Percentiles rank a stretch among this genome's conserved stretches.
Conservation (phyloP, 306 rosid species). For the Comarum palustre region DNA sequence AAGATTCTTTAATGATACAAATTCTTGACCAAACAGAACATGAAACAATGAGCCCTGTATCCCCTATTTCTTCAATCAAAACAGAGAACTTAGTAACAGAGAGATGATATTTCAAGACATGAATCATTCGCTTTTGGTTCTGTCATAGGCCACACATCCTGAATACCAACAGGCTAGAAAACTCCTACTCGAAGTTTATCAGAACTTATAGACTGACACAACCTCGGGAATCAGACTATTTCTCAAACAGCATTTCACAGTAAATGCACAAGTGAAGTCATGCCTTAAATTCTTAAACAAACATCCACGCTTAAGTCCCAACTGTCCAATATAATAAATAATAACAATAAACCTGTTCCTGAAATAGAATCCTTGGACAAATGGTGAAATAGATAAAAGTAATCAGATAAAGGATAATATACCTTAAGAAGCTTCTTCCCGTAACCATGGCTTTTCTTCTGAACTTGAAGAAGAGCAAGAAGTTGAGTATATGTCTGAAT, state of each 20-base stretch:
- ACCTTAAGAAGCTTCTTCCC: constrained; percentile 58
- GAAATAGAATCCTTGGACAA: not conserved
- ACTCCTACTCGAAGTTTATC: not conserved
- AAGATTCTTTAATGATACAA: not conserved
- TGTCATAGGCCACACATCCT: not conserved
- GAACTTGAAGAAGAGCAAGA: constrained; percentile 80
- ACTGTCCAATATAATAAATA: not conserved
- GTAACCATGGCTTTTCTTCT: constrained; percentile 58
- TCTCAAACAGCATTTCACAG: not conserved
- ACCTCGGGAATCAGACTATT: not conserved
- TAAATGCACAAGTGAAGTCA: not conserved
- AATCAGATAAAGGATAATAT: constrained; percentile 22
- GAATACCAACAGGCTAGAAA: not conserved
- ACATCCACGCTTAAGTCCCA: not conserved
- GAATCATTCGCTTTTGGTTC: not conserved
- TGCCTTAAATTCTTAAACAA: not conserved
- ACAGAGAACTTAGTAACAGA: not conserved
- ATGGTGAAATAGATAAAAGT: not conserved
- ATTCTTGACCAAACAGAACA: not conserved
- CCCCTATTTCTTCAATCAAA: not conserved
- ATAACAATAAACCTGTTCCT: not conserved
- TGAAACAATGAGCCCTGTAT: not conserved
- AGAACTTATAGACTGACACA: not conserved
- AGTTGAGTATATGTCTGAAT: constrained; percentile 59
- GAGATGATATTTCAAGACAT: constrained; percentile 4